Conservation (phyloP, 176 grass and related monocot genomes). For the Guadua angustifolia region DNA sequence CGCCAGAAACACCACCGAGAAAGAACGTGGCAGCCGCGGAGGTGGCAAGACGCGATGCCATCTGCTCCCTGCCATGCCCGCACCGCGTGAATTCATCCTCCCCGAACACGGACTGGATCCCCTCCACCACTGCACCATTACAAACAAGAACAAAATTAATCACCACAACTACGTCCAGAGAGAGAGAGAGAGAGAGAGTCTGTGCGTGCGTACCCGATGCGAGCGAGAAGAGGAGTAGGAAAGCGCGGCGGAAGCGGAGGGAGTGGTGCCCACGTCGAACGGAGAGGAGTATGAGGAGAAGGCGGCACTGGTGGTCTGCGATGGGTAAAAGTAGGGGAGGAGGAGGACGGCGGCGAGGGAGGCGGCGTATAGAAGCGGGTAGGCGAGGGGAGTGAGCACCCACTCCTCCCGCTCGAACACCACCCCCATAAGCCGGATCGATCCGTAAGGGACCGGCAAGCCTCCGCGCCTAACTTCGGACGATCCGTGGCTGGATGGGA, state of each 20-base stretch:
- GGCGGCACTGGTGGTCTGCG: slow-evolving; percentile 17
- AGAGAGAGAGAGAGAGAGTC: not conserved
- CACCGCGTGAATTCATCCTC: slow-evolving; percentile 72
- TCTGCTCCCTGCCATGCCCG: slow-evolving; percentile 69
- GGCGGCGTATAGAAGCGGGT: slow-evolving; percentile 64
- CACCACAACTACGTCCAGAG: not conserved
- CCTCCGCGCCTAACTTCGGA: not conserved
- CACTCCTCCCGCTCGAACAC: slow-evolving; percentile 85
- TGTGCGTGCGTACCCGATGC: slow-evolving; percentile 58
- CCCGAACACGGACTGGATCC: slow-evolving; percentile 72
- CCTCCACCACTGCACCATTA: slow-evolving; percentile 62
- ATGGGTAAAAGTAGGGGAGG: slow-evolving; percentile 63
- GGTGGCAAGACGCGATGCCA: slow-evolving; percentile 55
- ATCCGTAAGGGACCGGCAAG: not conserved
- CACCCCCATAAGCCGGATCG: slow-evolving; percentile 59
- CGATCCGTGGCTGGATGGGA: slow-evolving; percentile 6
- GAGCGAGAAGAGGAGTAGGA: slow-evolving; percentile 76
- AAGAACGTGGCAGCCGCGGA: slow-evolving; percentile 46
- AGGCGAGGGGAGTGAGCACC: slow-evolving; percentile 59
- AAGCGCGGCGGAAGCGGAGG: slow-evolving; percentile 72
- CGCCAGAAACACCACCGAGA: slow-evolving; percentile 66
- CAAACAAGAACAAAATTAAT: slow-evolving; percentile 17
- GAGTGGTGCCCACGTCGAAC: slow-evolving; percentile 50
- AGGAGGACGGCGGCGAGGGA: slow-evolving; percentile 62
- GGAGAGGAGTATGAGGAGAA: slow-evolving; percentile 35